Conservation (phyloP, 441 rosid genomes). For the Aleurites moluccanus region DNA sequence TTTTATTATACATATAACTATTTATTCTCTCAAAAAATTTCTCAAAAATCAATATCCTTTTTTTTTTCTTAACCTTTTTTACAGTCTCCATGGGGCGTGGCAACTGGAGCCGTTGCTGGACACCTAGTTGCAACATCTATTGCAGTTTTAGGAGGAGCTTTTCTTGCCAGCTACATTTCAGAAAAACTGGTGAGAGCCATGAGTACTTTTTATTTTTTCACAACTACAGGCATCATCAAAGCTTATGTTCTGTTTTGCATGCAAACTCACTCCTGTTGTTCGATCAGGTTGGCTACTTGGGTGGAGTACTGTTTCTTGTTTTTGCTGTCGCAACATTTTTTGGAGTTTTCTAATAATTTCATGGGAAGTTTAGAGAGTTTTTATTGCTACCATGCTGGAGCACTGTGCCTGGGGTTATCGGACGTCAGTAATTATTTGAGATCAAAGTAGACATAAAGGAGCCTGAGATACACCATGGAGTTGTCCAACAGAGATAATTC, state of each 20-base stretch:
- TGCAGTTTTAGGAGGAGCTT: conserved; percentile 88
- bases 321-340: conserved; percentile 88
- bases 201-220: neutral
- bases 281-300: conserved; percentile 82
- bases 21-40: neutral
- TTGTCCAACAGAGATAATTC: conserved; percentile 5
- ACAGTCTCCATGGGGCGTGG: conserved; percentile 96
- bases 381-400: conserved; percentile 6
- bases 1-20: neutral
- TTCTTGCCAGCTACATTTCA: conserved; percentile 90
- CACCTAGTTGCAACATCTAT: conserved; percentile 82
- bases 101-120: conserved; percentile 94
- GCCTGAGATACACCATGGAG: neutral
- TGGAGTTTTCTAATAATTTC: conserved; percentile 62
- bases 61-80: conserved; percentile 6
- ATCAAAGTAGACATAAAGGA: conserved; percentile 4
- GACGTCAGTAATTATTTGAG: conserved; percentile 13
- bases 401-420: neutral
- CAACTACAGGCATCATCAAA: no score
- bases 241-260: no score
- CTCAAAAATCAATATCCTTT: neutral
- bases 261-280: conserved; percentile 13
- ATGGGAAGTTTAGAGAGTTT: conserved; percentile 18
- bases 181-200: conserved; percentile 68
- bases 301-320: conserved; percentile 83